Conservation (phyloP, 768 basidiomycete species). For the Xerocomus potaroensis region DNA sequence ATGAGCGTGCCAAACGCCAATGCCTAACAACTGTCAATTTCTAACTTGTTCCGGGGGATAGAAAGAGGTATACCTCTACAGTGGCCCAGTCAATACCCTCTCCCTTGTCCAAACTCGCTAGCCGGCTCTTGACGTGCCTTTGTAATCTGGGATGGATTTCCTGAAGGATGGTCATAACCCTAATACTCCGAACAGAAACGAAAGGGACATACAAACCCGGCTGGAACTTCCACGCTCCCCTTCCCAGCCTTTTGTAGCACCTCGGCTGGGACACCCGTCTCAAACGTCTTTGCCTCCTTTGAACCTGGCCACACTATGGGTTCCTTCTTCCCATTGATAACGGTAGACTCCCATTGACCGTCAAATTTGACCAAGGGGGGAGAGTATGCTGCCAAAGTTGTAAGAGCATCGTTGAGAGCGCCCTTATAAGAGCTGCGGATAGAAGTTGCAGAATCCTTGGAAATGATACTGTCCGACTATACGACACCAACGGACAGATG, state of each 20-base stretch:
- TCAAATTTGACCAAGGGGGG: slow-evolving; percentile 55
- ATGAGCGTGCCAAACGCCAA: slow-evolving; percentile 86
- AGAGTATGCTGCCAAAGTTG: slow-evolving; percentile 41
- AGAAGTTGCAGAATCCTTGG: slow-evolving; percentile 41
- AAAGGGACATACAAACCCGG: slow-evolving; percentile 54
- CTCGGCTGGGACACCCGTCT: slow-evolving; percentile 60
- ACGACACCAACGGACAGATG: background rate
- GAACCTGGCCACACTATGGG: slow-evolving; percentile 56
- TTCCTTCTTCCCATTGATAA: slow-evolving; percentile 10
- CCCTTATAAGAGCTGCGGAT: slow-evolving; percentile 57
- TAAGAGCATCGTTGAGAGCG: slow-evolving; percentile 59
- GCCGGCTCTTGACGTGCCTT: slow-evolving; percentile 71
- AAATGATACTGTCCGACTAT: slow-evolving; percentile 39
- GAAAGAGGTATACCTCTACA: slow-evolving; percentile 57
- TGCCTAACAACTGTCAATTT: slow-evolving; percentile 43
- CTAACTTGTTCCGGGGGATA: background rate
- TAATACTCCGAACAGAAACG: background rate
- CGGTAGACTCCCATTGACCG: slow-evolving; percentile 56
- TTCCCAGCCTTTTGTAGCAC: slow-evolving; percentile 55
- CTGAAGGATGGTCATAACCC: slow-evolving; percentile 33
- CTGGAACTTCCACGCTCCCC: slow-evolving; percentile 60
- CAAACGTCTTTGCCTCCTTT: slow-evolving; percentile 49
- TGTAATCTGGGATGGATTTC: slow-evolving; percentile 76
- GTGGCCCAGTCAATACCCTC: slow-evolving; percentile 86
- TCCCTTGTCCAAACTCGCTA: slow-evolving; percentile 64